Base-by-base conservation (phyloP, 1,139 yeast genomes). In the Meyerozyma athensensis region DNA sequence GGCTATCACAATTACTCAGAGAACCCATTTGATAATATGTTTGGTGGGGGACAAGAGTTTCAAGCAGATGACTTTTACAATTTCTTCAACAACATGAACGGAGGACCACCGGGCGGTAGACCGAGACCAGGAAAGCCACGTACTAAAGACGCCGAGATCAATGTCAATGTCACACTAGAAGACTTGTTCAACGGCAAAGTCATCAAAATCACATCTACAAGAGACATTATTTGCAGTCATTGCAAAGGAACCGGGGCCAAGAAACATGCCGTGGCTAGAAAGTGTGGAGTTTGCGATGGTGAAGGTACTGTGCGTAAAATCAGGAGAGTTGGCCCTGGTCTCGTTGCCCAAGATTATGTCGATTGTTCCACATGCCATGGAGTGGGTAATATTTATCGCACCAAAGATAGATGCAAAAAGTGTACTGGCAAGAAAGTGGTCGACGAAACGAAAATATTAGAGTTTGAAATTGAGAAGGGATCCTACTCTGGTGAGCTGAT, bases 151-250 rank as follows among this genome's bases (percentile, higher is more conserved):
- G 94, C 90, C 0, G 63, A 65, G 19, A 59, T 86, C 36, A 76
- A 78, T 28, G 75, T 84, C 7, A 76, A 72, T 6, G 79, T 89
- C 7, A 71, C 84, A 0, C 61, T 89, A 39, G 87, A 80, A 40
- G 97, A 90, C 44, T 61, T 87, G 33, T 92, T 77, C 66, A 77
- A 76, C 47, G 97, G 98, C 7, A 86, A 86, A 54, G 77, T 80
- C 12, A 73, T 87, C 45, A 84, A 86, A 55, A 77, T 86, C 52
- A 74, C 86, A 3, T 75, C 86, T 4, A 77, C 84, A 3, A 74
- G 97, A 53, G 77, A 85, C 52, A 71, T 83, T 14, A 62, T 87
- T 6, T 90, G 97, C 63, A 58, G 69, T 2, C 57, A 65, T 32
- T 90, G 97, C 60, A 64, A 70, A 36, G 97, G 97, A 2, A 59